phyloP scores from a whole-genome alignment of 805 yeast species.

The Ogataea ganodermae region DNA sequence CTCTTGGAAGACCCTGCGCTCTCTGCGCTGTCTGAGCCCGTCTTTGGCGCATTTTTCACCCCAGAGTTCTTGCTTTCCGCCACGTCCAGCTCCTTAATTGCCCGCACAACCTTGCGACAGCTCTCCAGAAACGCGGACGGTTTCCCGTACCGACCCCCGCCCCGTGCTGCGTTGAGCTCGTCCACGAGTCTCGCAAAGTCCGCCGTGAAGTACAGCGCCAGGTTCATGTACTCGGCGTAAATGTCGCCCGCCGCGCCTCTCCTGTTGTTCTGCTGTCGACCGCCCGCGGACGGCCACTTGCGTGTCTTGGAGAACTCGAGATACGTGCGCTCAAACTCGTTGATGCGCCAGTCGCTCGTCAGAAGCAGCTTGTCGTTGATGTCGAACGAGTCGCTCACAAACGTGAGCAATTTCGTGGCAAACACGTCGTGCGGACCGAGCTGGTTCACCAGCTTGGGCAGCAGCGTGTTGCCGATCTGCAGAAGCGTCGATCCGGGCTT shows the following conservation, averaged over 20 bases:
- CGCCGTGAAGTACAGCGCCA: slow-evolving; percentile 20
- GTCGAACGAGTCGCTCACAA: slow-evolving; percentile 30
- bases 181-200: slow-evolving; percentile 20
- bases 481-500: slow-evolving; percentile 37
- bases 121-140: slow-evolving; percentile 14
- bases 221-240: slow-evolving; percentile 21
- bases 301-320: slow-evolving; percentile 21
- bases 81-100: slow-evolving; percentile 18
- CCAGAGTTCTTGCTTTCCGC: slow-evolving; percentile 4
- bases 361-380: slow-evolving; percentile 33
- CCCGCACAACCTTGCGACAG: slow-evolving; percentile 15
- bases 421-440: slow-evolving; percentile 26
- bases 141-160: slow-evolving; percentile 18
- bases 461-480: slow-evolving; percentile 30
- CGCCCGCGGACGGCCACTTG: slow-evolving; percentile 19
- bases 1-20: slow-evolving; percentile 16
- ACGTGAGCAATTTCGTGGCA: slow-evolving; percentile 25
- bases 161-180: slow-evolving; percentile 18
- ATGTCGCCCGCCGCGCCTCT: slow-evolving; percentile 14
- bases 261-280: slow-evolving; percentile 8
- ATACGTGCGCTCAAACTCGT: slow-evolving; percentile 21
- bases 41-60: neutral
- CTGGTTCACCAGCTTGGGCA: slow-evolving; percentile 23
- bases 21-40: neutral
- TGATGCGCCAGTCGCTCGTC: slow-evolving; percentile 32